Conservation (phyloP, 805 yeast genomes). For the Metschnikowia reukaufii region DNA sequence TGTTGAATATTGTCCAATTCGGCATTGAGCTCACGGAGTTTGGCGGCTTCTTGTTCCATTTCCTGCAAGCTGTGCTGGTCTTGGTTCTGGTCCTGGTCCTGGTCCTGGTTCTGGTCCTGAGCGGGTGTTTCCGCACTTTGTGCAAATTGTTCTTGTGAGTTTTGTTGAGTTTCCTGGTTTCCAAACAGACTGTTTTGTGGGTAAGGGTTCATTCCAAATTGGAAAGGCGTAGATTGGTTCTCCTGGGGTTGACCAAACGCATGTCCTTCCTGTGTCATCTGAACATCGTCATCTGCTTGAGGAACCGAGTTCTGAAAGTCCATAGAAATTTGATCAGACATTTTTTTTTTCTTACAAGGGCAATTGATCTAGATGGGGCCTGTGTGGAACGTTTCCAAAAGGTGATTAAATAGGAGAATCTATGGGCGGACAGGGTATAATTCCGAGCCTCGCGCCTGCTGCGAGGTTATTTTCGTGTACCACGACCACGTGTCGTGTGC, state of each 20-base stretch:
- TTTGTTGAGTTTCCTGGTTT: not conserved
- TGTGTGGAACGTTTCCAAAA: no score
- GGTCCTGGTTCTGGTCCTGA: not conserved
- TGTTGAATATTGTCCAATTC: slow-evolving; percentile 15
- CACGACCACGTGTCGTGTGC: slow-evolving; percentile 1
- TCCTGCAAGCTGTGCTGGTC: slow-evolving; percentile 37
- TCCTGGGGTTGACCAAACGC: not conserved
- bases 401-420: no score
- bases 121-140: not conserved
- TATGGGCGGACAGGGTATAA: no score
- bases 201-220: not conserved
- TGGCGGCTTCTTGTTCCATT: slow-evolving; percentile 64
- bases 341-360: slow-evolving; percentile 15
- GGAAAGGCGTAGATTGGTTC: not conserved
- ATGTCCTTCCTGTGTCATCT: not conserved
- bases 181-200: not conserved
- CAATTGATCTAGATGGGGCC: no score
- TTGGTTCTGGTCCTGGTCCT: not conserved
- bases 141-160: not conserved
- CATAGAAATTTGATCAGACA: slow-evolving; percentile 35
- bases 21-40: slow-evolving; percentile 58
- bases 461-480: no score
- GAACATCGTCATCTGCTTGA: not conserved
- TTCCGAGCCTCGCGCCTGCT: no score
- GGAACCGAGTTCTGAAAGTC: slow-evolving; percentile 6